Conservation (phyloP, 306 rosid genomes). For the Citrullus amarus region DNA sequence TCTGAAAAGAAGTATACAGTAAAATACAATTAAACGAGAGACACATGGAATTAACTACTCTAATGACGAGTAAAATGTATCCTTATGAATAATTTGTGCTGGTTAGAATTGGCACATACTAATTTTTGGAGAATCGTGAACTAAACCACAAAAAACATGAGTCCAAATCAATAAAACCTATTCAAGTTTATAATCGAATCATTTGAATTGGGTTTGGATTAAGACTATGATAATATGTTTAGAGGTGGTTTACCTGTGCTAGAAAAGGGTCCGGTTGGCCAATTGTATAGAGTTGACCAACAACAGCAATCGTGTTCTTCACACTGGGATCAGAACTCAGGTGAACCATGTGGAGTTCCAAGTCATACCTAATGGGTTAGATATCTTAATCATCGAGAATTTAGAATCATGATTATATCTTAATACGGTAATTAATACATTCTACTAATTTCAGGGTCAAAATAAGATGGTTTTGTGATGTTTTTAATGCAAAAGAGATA, state of each 20-base stretch:
- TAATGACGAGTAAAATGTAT: not conserved
- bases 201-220: not conserved
- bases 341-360: slow-evolving; percentile 78
- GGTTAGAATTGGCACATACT: not conserved
- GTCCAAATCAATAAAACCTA: too few species aligned
- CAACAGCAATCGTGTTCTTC: slow-evolving; percentile 27
- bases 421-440: not conserved
- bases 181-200: not conserved
- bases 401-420: not conserved
- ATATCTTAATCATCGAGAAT: not conserved
- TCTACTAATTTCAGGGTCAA: not conserved
- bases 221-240: not conserved
- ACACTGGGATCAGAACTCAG: slow-evolving; percentile 11
- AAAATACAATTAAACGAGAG: not conserved
- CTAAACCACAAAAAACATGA: not conserved
- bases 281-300: slow-evolving; percentile 37
- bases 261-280: slow-evolving; percentile 41
- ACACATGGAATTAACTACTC: not conserved
- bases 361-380: slow-evolving; percentile 32
- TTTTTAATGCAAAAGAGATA: not conserved
- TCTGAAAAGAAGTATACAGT: not conserved
- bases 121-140: not conserved
- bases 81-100: not conserved
- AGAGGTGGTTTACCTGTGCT: slow-evolving; percentile 30
- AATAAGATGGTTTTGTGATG: not conserved